Base-by-base conservation (phyloP, 495 filamentous ascomycete species). In the Usnea hakonensis region DNA sequence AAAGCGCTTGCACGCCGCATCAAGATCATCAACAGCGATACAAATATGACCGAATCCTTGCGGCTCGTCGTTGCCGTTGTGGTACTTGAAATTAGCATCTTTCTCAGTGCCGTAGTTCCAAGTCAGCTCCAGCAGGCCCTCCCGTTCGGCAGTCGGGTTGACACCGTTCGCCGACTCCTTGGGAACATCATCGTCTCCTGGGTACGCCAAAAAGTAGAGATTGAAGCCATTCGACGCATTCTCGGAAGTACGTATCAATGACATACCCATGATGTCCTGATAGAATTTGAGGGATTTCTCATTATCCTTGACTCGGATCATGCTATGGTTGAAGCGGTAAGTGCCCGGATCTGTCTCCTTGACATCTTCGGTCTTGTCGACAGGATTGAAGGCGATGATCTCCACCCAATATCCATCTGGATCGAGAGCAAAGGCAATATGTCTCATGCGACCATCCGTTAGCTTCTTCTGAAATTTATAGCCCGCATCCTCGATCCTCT, bases 31-130 rank as follows among this genome's bases (percentile, higher is more conserved):
- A 16, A 96, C 93, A n/a, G 87, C 84, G 56, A 98, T 77, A 88
- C 88, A 90, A 63, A 95, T 90, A 69, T 95, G 90, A 1, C 93
- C 93, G 68, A 96, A 98, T 33, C 94, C 94, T 73, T 97, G 90
- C 2, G 92, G 94, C 73, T 95, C 78, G 26, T 84, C 77, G 72
- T 98, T 98, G 13, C 94, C 94, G 66, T 95, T 86, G 70, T 98
- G 94, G 70, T 98, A 98, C 48, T 85, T 85, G 68, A 91, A 90
- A 53, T 80, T 77, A 60, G 85, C 79, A 67, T 97, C 85, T 70
- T 90, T 93, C 79, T 98, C 94, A 3, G 94, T 97, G 46, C 94
- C 94, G 65, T 96, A 94, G 71, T 98, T 97, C 90, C 90, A 96
- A 26, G 92, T 97, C 67, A 98, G 70, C 76, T 96, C 92, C 14